These are phyloP conservation scores for Berberis vulgaris DNA, from an alignment of 164 flowering plant species.

Conservation along the genomic window DNA sequence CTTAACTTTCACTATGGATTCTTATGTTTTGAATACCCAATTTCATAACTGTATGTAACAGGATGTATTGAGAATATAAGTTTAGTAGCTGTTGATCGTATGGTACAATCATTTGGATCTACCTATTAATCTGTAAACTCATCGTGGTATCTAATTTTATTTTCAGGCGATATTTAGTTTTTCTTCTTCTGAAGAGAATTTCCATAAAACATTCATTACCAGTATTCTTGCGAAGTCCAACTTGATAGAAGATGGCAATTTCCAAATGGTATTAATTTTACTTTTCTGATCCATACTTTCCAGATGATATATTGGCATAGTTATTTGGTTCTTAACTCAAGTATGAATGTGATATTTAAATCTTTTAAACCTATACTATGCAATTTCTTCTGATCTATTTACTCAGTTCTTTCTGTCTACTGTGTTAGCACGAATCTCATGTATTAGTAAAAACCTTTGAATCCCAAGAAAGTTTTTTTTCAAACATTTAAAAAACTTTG, in stretches of 20 bases:
- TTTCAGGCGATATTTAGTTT: conserved; percentile 34
- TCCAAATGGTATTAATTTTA: conserved; percentile 39
- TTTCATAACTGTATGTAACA: too few species aligned
- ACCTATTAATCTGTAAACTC: too few species aligned
- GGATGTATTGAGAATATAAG: too few species aligned
- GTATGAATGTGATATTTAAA: background rate
- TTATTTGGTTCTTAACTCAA: background rate
- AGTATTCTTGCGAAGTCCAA: conserved; percentile 27
- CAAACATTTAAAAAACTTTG: too few species aligned
- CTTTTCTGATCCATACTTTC: conserved; percentile 1
- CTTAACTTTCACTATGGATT: too few species aligned
- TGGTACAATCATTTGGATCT: too few species aligned
- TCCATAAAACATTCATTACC: conserved; percentile 14
- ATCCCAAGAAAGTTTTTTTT: too few species aligned
- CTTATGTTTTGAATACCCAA: too few species aligned
- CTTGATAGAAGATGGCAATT: conserved; percentile 23
- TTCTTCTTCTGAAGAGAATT: conserved; percentile 20
- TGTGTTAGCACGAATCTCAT: too few species aligned
- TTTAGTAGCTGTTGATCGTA: too few species aligned
- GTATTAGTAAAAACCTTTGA: too few species aligned
- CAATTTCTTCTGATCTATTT: background rate
- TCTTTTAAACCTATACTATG: background rate
- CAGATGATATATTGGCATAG: background rate
- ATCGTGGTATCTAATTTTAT: background rate
- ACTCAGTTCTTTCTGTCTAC: too few species aligned